A percentile compares a stretch with the other conserved stretches of the same genome.
phyloP scores from a whole-genome alignment of 768 basidiomycete species.

The Naematelia encephala region DNA sequence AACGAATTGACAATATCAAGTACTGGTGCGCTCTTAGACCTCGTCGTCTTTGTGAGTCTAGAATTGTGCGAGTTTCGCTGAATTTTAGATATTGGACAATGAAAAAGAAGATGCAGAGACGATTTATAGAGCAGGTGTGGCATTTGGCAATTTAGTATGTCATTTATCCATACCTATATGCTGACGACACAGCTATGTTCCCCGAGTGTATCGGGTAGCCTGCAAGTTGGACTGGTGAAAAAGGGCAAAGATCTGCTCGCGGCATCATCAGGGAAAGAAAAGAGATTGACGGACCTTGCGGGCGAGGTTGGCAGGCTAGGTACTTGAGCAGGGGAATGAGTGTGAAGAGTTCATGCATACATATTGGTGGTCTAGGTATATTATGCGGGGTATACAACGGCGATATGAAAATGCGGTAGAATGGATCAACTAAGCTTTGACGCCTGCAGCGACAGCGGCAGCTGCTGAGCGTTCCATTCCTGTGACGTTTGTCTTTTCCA shows the following conservation, averaged over 20 bases:
- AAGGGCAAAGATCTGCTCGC: constrained; percentile 19
- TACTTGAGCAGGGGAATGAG: constrained; percentile 5
- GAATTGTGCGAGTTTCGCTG: constrained; percentile 1
- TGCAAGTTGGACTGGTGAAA: constrained; percentile 36
- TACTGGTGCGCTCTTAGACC: constrained; percentile 22
- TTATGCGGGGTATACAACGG: constrained; percentile 14
- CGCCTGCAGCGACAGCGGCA: constrained; percentile 31
- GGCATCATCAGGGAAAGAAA: constrained; percentile 26
- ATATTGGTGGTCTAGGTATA: neutral
- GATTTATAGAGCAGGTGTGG: constrained; percentile 43
- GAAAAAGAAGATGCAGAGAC: constrained; percentile 44
- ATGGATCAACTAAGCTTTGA: constrained; percentile 8
- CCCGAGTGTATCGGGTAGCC: constrained; percentile 27
- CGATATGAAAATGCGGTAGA: neutral
- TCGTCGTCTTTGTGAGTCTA: constrained; percentile 36
- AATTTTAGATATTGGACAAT: constrained; percentile 38
- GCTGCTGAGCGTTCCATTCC: constrained; percentile 43
- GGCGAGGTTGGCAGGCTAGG: constrained; percentile 34
- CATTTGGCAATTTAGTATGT: constrained; percentile 47
- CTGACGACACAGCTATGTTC: neutral
- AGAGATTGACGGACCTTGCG: constrained; percentile 40
- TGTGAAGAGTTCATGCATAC: constrained; percentile 3
- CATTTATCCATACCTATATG: neutral
- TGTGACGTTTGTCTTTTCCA: constrained; percentile 31
- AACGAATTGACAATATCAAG: constrained; percentile 19